Percentiles rank a stretch among this genome's conserved stretches.
phyloP scores from a whole-genome alignment of 169 alveolate species.

The Plasmodium fragile region DNA sequence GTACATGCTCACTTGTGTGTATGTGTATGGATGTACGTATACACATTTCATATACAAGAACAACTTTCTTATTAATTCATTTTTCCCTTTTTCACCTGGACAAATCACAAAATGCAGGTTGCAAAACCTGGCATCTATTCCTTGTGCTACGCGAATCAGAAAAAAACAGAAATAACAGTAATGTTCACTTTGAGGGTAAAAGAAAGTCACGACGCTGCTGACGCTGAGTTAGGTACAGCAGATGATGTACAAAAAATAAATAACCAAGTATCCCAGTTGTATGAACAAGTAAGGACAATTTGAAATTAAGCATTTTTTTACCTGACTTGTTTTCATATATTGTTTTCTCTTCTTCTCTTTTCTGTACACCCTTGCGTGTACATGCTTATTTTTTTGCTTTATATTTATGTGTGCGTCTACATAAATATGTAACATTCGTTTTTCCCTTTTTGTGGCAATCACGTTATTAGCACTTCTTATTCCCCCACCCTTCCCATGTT shows the following conservation, averaged over 20 bases:
- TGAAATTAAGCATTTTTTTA: not conserved
- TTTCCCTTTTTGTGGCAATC: not conserved
- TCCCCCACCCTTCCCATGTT: not conserved
- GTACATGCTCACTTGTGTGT: not conserved
- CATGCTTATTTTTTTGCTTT: not conserved
- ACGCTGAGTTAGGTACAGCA: slow-evolving; percentile 38
- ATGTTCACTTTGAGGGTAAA: slow-evolving; percentile 63
- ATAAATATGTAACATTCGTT: not conserved
- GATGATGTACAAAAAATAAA: slow-evolving; percentile 64
- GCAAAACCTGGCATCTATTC: slow-evolving; percentile 17
- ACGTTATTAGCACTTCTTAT: not conserved
- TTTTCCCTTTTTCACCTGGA: not conserved
- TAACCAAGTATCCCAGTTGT: slow-evolving; percentile 20
- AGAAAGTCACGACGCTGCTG: slow-evolving; percentile 19
- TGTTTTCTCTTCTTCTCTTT: not conserved
- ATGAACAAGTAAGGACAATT: slow-evolving; percentile 41
- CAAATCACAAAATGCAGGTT: slow-evolving; percentile 44
- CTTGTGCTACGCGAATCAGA: slow-evolving; percentile 48
- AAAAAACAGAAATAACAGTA: slow-evolving; percentile 50
- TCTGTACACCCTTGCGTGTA: not conserved
- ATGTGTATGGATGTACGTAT: slow-evolving; percentile 6
- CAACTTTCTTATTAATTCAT: not conserved
- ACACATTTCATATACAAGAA: not conserved
- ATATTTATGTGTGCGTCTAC: not conserved
- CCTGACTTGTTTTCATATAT: not conserved